A percentile compares a stretch with the other conserved stretches of the same genome.
phyloP scores from a whole-genome alignment of 345 rosid species.

The Eucalyptus paniculata region DNA sequence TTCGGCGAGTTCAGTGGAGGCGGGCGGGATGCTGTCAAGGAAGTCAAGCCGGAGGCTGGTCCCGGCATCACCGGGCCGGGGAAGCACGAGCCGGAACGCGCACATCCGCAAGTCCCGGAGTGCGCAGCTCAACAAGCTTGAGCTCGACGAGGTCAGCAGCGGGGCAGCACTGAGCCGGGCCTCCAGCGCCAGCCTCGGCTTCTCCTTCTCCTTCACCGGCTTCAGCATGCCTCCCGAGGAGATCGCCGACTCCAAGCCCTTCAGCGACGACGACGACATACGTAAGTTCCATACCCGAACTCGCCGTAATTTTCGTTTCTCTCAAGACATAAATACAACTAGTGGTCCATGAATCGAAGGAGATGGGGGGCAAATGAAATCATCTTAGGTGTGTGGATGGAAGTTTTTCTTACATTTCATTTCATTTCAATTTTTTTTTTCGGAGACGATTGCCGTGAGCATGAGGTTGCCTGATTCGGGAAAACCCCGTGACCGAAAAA shows the following conservation, averaged over 20 bases:
- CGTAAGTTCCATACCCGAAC: slow-evolving; percentile 32
- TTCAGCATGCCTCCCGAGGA: slow-evolving; percentile 81
- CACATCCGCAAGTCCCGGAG: slow-evolving; percentile 89
- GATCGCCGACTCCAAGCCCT: slow-evolving; percentile 62
- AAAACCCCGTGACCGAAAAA: neutral
- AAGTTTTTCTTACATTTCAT: neutral
- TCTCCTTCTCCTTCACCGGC: slow-evolving; percentile 93
- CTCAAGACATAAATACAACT: neutral
- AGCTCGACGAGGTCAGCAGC: slow-evolving; percentile 64
- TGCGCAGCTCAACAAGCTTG: slow-evolving; percentile 62
- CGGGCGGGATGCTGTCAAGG: slow-evolving; percentile 33
- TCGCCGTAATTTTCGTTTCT: neutral
- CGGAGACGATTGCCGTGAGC: neutral
- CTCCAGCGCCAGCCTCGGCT: slow-evolving; percentile 87
- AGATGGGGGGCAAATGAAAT: neutral
- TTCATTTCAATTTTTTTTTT: neutral
- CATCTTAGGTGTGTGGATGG: neutral
- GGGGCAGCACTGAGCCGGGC: slow-evolving; percentile 94
- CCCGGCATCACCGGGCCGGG: slow-evolving; percentile 58
- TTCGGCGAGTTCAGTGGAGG: neutral
- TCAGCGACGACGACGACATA: slow-evolving; percentile 80
- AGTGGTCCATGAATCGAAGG: neutral
- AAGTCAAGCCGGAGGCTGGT: slow-evolving; percentile 57
- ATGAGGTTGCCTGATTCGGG: neutral
- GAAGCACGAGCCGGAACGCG: slow-evolving; percentile 30